Conservation (phyloP, 2,329 filamentous ascomycete species). For the Aspergillus puulaauensis region DNA sequence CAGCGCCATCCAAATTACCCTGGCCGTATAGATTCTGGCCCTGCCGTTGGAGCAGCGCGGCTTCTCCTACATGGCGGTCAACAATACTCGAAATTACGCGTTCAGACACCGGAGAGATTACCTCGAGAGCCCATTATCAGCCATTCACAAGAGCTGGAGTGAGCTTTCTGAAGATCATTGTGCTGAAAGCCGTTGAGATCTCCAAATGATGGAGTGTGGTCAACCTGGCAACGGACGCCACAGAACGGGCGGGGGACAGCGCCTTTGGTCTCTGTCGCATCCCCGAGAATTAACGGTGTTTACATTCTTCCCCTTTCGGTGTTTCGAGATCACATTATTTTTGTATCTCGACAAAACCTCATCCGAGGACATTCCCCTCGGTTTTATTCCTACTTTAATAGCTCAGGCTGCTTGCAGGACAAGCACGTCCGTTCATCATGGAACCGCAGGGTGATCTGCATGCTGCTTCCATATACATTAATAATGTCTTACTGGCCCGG, state of each 20-base stretch:
- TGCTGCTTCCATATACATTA: slow-evolving; percentile 63
- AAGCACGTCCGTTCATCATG: slow-evolving; percentile 33
- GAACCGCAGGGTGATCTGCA: slow-evolving; percentile 51
- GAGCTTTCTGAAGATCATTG: not conserved
- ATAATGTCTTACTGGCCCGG: slow-evolving; percentile 64
- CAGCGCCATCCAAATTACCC: slow-evolving; percentile 44
- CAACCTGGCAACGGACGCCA: slow-evolving; percentile 17
- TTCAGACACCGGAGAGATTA: not conserved
- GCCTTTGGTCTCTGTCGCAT: slow-evolving; percentile 16
- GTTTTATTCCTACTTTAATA: slow-evolving; percentile 5
- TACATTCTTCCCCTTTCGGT: slow-evolving; percentile 46
- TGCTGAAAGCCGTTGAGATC: not conserved
- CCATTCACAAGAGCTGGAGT: not conserved
- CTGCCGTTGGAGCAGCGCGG: slow-evolving; percentile 31
- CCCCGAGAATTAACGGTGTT: slow-evolving; percentile 33
- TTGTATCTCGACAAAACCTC: slow-evolving; percentile 1
- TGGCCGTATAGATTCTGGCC: slow-evolving; percentile 46
- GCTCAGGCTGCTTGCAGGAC: slow-evolving; percentile 25
- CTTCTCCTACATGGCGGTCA: slow-evolving; percentile 18
- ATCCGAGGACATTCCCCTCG: slow-evolving; percentile 1
- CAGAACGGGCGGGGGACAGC: slow-evolving; percentile 18
- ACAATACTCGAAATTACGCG: not conserved
- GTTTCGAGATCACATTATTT: slow-evolving; percentile 13
- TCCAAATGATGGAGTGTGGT: slow-evolving; percentile 1
- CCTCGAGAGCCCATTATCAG: slow-evolving; percentile 16